Base-by-base conservation (phyloP, 2,329 filamentous ascomycete species). In the Ilyonectria destructans region DNA sequence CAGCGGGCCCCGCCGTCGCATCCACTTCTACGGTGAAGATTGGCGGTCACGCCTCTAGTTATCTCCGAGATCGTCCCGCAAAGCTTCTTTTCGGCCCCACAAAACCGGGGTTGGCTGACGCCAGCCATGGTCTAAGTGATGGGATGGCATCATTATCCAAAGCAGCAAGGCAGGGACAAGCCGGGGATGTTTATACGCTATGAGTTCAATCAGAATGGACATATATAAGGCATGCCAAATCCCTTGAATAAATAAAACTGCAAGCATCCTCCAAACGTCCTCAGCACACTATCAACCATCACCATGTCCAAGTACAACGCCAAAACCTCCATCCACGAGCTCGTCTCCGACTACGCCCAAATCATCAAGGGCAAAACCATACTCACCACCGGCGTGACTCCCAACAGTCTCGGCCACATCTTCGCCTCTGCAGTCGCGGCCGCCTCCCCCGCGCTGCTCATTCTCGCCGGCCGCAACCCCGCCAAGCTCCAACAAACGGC, bases 401-500 rank as follows among this genome's bases (percentile, higher is more conserved):
- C 80, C 4, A 76, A 77, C 58, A 77, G 80, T 26, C 75, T 85
- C 15, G 83, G 84, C n/a, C 77, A 78, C 31, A 64, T 70, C 7
- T 84, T 83, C 54, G 77, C 79, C 35, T 63, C 76, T 15, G 70
- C 78, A 45, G 76, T 86, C 48, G 84, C 85, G 21, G 72, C 79
- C 12, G 80, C 80, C 31, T 74, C 79, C 1, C 84, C 85, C 0
- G 68, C 75, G 2, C 74, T 82, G 29, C 82, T 88, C 62, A 84
- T 85, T 58, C 81, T 87, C 29, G 83, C 80, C 7, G 84, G 84
- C 33, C 85, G 86, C 64, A 84, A 77, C 52, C 58, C 73, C 6
- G 58, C 77, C 15, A 88, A 86, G 62, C 68, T 83, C 5, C 74
- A 81, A 21, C 75, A 79, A 1, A 82, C 83, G 0, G 78, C 78